Evolutionary conservation across 495 filamentous ascomycete genomes (phyloP).

Genomic region (Talaromyces stipitatus): DNA sequence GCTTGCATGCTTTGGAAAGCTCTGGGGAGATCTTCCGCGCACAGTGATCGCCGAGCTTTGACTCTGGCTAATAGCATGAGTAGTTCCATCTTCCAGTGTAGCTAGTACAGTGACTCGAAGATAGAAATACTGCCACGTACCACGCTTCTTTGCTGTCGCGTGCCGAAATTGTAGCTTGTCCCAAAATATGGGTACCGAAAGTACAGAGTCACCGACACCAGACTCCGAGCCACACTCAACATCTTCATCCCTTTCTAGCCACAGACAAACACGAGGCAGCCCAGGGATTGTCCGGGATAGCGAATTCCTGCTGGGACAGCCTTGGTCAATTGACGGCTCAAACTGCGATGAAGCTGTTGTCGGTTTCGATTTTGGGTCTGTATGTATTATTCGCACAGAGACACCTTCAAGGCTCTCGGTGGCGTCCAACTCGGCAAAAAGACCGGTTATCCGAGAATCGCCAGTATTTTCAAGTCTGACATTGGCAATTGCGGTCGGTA

Average conservation of each 20-base stretch:
- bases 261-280: background rate
- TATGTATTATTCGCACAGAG: background rate
- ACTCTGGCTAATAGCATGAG: background rate
- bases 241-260: background rate
- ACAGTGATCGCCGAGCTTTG: conserved; percentile 3
- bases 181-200: background rate
- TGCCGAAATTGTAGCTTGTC: conserved; percentile 5
- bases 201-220: background rate
- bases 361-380: background rate
- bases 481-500: background rate
- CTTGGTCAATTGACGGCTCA: background rate
- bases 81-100: background rate
- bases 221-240: background rate
- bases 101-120: background rate
- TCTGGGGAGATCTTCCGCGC: conserved; percentile 3
- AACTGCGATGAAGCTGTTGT: background rate
- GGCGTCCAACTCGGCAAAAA: conserved; percentile 2
- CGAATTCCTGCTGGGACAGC: background rate
- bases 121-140: conserved; percentile 6
- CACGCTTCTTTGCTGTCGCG: conserved; percentile 5
- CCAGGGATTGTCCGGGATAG: background rate
- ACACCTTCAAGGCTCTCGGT: conserved; percentile 2
- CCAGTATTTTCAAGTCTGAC: background rate
- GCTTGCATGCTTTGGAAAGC: background rate
- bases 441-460: background rate